These are phyloP conservation scores for Picea mariana DNA, from an alignment of 83 land plant genomes.

Conservation along the genomic window DNA sequence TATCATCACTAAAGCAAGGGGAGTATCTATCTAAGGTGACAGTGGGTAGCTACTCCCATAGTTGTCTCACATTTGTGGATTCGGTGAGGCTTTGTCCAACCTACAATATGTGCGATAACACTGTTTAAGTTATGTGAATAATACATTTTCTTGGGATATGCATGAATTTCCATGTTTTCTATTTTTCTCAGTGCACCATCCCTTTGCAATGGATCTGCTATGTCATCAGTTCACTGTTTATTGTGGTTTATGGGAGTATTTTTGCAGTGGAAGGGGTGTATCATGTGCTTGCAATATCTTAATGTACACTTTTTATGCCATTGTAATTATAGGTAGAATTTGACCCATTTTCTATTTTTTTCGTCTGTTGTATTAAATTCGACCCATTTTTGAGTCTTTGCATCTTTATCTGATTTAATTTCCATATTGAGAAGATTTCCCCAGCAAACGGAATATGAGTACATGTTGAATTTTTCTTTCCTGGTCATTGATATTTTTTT, in stretches of 20 bases:
- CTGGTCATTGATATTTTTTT: slow-evolving; percentile 10
- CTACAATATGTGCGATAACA: neutral
- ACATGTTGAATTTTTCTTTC: neutral
- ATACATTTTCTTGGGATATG: neutral
- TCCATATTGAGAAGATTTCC: neutral
- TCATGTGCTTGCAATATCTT: neutral
- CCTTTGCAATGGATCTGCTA: neutral
- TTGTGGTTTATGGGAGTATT: neutral
- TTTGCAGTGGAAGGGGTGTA: neutral
- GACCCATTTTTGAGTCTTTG: neutral
- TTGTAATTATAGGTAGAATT: neutral
- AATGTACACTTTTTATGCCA: neutral
- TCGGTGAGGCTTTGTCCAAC: neutral
- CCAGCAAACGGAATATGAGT: neutral
- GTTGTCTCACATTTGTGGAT: too few relatives aligned
- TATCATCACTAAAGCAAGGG: too few relatives aligned
- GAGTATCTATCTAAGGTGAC: too few relatives aligned
- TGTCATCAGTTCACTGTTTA: neutral
- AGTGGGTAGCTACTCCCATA: too few relatives aligned
- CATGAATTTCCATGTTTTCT: neutral
- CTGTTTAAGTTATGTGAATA: neutral
- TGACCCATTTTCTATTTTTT: neutral
- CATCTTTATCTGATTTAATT: neutral
- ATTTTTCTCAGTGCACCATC: neutral
- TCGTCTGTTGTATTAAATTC: too few relatives aligned